Base-by-base conservation (phyloP, 345 rosid species). In the Cardamine chenopodiifolia region DNA sequence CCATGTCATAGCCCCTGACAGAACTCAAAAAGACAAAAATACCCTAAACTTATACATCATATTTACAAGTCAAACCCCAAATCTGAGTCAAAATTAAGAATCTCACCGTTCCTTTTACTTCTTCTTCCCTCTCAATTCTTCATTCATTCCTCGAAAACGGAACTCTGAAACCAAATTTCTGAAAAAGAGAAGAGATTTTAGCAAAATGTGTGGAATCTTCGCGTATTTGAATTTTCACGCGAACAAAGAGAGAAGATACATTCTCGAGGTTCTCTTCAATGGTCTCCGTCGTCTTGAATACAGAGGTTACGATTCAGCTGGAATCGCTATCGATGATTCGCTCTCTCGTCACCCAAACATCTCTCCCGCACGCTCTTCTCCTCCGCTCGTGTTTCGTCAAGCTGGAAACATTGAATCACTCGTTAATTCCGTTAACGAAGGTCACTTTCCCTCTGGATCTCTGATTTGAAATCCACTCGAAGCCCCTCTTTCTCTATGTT, bases 391-490 rank as follows among this genome's bases (percentile, higher is more conserved):
- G 28, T 94, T 91, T 73, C 97, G 96, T 19, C 90, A 90, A 71
- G 97, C 82, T 18, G 98, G 98, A 7, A 94, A 91, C 86, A 94
- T 91, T 66, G 98, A 94, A 66, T 91, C 97, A 54, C 98, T 94
- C 44, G 98, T 94, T 79, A 91, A 86, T 79, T 90, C 93, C 34
- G 95, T 94, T 4, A 88, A 94, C 70, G 76, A 84, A 87, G 98
- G 98, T 91, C 39, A 4, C 52, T 63, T 37, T 69, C 13, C 18
- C 19, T 66, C 9, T 53, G 58, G 71, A 77, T 77, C 72, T 62
- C 5, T 52, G 53, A 45, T 47, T 59, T 34, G 25, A 15, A 58
- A 58, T 70, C 35, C 20, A 12, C 0, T 55, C 45, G 15, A 7
- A 29, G n/a, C 40, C 5, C 45, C 31, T 55, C 14, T 5, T 17